Evolutionary conservation across 2,329 filamentous ascomycete genomes (phyloP).

Genomic region (Cladosporium cucumerinum): DNA sequence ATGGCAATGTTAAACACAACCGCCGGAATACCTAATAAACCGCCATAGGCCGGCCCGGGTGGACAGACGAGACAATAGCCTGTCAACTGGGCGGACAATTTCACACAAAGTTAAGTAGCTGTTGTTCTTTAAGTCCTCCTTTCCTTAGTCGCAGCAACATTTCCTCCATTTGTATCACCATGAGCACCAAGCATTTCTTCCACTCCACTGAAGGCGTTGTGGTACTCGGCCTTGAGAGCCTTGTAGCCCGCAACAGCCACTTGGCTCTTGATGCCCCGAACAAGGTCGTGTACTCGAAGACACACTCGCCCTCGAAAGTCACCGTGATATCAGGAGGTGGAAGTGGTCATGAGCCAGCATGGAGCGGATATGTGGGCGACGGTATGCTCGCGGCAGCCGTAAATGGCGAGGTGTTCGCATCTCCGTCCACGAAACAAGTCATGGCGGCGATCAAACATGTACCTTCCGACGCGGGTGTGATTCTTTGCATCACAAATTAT

Average conservation of each 20-base stretch:
- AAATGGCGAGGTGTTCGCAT: slow-evolving; percentile 49
- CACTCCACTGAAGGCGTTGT: slow-evolving; percentile 50
- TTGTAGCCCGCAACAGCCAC: slow-evolving; percentile 45
- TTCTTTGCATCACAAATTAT: slow-evolving; percentile 50
- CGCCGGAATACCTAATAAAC: slow-evolving; percentile 6
- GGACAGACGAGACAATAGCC: slow-evolving; percentile 3
- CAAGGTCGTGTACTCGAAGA: slow-evolving; percentile 48
- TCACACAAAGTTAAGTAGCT: background rate
- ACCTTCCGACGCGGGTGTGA: slow-evolving; percentile 45
- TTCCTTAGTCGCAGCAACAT: background rate
- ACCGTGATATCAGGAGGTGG: slow-evolving; percentile 48
- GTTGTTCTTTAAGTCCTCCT: background rate
- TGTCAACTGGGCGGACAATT: background rate
- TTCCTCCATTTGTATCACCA: slow-evolving; percentile 25
- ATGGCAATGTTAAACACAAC: slow-evolving; percentile 3
- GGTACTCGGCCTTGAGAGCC: slow-evolving; percentile 46
- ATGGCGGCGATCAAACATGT: slow-evolving; percentile 48
- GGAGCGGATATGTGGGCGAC: slow-evolving; percentile 49
- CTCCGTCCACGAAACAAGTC: slow-evolving; percentile 48
- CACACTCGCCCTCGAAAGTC: slow-evolving; percentile 43
- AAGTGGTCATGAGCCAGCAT: slow-evolving; percentile 49
- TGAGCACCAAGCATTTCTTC: slow-evolving; percentile 57
- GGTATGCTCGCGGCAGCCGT: slow-evolving; percentile 49
- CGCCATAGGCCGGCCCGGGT: slow-evolving; percentile 3
- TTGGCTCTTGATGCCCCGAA: slow-evolving; percentile 45